A percentile compares a stretch with the other conserved stretches of the same genome.
These are phyloP conservation scores for Rhexocercosporidium sp. DNA, from an alignment of 2,329 filamentous ascomycete species.

Conservation along the genomic window DNA sequence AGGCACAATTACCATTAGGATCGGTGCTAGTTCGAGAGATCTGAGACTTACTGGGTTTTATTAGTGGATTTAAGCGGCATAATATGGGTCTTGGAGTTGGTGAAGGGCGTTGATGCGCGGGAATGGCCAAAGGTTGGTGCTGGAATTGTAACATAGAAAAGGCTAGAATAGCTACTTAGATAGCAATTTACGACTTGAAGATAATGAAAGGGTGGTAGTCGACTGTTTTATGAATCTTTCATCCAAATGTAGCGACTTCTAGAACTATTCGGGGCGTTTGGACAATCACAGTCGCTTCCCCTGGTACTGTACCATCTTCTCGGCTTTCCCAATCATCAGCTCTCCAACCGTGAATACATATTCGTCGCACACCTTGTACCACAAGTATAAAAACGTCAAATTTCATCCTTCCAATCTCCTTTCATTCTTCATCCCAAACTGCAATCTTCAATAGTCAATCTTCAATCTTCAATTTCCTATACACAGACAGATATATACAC, in stretches of 20 bases:
- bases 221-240: neutral
- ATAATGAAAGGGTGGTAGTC: neutral
- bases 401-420: neutral
- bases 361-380: neutral
- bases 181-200: neutral
- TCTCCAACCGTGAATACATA: neutral
- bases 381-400: neutral
- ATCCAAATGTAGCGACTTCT: neutral
- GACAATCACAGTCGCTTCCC: neutral
- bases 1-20: slow-evolving; percentile 48
- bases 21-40: slow-evolving; percentile 48
- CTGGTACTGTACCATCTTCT: too few relatives aligned
- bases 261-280: too few relatives aligned
- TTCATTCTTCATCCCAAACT: neutral
- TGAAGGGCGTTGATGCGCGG: neutral
- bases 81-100: neutral
- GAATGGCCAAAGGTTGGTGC: neutral
- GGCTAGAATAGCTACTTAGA: neutral
- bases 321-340: neutral
- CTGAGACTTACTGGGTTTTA: slow-evolving; percentile 39
- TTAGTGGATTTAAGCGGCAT: slow-evolving; percentile 22
- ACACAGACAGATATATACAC: neutral
- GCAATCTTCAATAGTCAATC: neutral
- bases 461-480: neutral
- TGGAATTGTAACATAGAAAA: neutral